Conservation (phyloP, 2,329 filamentous ascomycete species). For the Cyphellophora europaea region DNA sequence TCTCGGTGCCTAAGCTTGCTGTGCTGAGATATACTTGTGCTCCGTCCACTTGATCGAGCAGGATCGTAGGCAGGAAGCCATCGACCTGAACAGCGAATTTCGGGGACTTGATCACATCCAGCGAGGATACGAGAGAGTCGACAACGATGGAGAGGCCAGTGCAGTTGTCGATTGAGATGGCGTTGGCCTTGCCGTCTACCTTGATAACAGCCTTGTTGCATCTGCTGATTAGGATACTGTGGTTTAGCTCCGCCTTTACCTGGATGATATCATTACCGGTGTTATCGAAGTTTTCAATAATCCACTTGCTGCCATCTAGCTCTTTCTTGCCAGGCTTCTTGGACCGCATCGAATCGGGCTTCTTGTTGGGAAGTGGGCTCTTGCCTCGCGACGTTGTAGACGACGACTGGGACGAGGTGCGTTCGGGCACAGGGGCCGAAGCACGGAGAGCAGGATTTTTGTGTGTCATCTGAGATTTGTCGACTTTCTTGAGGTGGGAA, state of each 20-base stretch:
- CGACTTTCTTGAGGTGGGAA: conserved; percentile 81
- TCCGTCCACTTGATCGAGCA: conserved; percentile 89
- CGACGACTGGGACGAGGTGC: conserved; percentile 43
- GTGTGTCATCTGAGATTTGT: conserved; percentile 94
- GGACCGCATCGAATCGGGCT: conserved; percentile 72
- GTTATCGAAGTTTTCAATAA: conserved; percentile 88
- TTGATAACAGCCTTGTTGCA: conserved; percentile 88
- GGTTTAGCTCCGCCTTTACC: conserved; percentile 70
- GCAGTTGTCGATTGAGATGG: conserved; percentile 91
- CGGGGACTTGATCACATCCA: conserved; percentile 90
- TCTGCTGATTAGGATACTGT: conserved; percentile 84
- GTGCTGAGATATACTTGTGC: conserved; percentile 79
- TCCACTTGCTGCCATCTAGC: conserved; percentile 87
- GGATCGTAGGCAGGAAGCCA: conserved; percentile 73
- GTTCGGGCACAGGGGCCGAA: conserved; percentile 56
- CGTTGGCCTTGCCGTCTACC: conserved; percentile 87
- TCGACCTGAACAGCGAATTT: conserved; percentile 93
- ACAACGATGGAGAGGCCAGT: conserved; percentile 74
- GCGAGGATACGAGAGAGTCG: conserved; percentile 78
- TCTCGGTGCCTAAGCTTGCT: conserved; percentile 66
- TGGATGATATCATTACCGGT: conserved; percentile 60
- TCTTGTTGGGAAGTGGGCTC: conserved; percentile 80
- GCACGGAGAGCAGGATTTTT: conserved; percentile 87
- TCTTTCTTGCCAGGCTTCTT: conserved; percentile 75
- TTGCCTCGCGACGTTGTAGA: conserved; percentile 57